These are phyloP conservation scores for Fulvia fulva DNA, from an alignment of 2,329 filamentous ascomycete species.

Conservation along the genomic window DNA sequence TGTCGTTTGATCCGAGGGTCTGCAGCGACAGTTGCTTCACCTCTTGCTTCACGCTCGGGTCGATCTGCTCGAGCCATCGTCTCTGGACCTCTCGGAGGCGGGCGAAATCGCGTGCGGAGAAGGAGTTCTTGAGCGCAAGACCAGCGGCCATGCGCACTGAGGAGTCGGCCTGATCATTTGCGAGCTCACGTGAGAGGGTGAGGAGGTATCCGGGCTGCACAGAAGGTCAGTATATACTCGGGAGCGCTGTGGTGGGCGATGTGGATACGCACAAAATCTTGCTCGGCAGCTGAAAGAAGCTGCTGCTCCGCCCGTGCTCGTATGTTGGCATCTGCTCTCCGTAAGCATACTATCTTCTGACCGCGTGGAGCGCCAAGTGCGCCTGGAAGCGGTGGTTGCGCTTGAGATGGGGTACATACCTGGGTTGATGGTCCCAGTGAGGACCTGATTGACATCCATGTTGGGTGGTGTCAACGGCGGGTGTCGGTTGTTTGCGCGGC, in stretches of 20 bases:
- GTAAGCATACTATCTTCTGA: constrained; percentile 25
- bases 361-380: constrained; percentile 19
- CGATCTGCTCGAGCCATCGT: constrained; percentile 85
- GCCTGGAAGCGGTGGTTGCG: constrained; percentile 31
- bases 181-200: constrained; percentile 88
- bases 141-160: constrained; percentile 90
- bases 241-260: neutral
- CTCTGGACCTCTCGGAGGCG: constrained; percentile 85
- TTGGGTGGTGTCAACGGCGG: constrained; percentile 38
- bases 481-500: constrained; percentile 2
- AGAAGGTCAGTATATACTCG: constrained; percentile 9
- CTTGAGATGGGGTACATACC: constrained; percentile 59
- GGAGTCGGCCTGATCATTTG: constrained; percentile 78
- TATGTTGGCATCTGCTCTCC: constrained; percentile 70
- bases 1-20: constrained; percentile 74
- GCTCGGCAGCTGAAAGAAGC: constrained; percentile 85
- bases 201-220: constrained; percentile 82
- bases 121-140: constrained; percentile 96
- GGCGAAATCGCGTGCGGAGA: constrained; percentile 84
- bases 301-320: constrained; percentile 92
- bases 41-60: constrained; percentile 73
- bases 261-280: constrained; percentile 78
- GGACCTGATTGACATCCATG: constrained; percentile 97
- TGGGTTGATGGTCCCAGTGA: constrained; percentile 91
- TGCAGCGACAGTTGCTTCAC: constrained; percentile 90